A percentile compares a stretch with the other conserved stretches of the same genome.
Evolutionary conservation across 1,139 yeast genomes (phyloP).

Genomic region (Suhomyces maxii): DNA sequence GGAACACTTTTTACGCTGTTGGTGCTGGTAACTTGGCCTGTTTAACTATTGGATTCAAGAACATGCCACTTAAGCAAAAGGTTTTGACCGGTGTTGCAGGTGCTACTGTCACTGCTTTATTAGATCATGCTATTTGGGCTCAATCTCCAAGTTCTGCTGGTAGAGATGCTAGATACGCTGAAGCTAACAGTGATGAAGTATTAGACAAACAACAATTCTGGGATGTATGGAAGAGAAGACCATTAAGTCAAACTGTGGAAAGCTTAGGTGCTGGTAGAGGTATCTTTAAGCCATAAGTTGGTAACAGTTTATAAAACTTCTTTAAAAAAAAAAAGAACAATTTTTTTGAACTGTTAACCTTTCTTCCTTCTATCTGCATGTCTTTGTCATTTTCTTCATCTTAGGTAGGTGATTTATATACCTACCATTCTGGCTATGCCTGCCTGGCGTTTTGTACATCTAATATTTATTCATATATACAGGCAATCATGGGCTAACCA

Average conservation of each 20-base stretch:
- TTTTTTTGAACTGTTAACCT: too few species aligned
- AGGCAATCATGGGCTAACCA: not conserved
- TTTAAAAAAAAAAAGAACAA: not conserved
- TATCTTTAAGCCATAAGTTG: slow-evolving; percentile 29
- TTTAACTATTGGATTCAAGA: slow-evolving; percentile 43
- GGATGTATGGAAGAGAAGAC: slow-evolving; percentile 82
- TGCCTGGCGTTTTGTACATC: slow-evolving; percentile 8
- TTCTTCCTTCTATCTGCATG: slow-evolving; percentile 1
- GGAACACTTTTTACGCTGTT: slow-evolving; percentile 51
- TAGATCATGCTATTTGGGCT: slow-evolving; percentile 46
- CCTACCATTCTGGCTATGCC: not conserved
- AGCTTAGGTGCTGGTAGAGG: slow-evolving; percentile 73
- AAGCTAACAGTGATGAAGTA: slow-evolving; percentile 37
- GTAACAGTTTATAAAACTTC: not conserved
- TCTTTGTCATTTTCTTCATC: slow-evolving; percentile 1
- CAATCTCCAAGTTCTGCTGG: slow-evolving; percentile 46
- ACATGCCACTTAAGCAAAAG: slow-evolving; percentile 46
- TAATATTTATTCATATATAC: slow-evolving; percentile 10
- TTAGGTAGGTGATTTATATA: not conserved
- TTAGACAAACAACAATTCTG: slow-evolving; percentile 67
- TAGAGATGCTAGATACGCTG: slow-evolving; percentile 34
- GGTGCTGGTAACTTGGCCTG: slow-evolving; percentile 44
- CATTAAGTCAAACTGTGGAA: slow-evolving; percentile 75
- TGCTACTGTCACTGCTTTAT: slow-evolving; percentile 39
- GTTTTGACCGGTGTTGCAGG: slow-evolving; percentile 44